Percentiles rank a stretch among this genome's conserved stretches.
Evolutionary conservation across 352 stramenopile genomes (phyloP).

Genomic region (Phytophthora sp.): DNA sequence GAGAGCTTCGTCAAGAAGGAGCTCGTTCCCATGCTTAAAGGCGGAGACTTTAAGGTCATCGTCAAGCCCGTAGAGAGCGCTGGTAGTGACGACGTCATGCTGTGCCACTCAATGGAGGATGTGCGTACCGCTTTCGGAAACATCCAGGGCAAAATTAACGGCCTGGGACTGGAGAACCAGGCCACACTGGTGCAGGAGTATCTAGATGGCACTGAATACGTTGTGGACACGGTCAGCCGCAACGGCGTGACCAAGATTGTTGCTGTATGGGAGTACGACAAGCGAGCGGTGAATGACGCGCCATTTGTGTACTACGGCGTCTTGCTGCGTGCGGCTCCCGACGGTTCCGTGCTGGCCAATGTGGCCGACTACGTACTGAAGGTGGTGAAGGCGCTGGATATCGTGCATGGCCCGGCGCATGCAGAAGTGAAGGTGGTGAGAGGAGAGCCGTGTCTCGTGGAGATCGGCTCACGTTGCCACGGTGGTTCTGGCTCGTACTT

Average conservation of each 20-base stretch:
- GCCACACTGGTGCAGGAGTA: conserved; percentile 95
- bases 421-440: conserved; percentile 89
- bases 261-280: conserved; percentile 98
- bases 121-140: conserved; percentile 91
- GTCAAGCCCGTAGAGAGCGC: conserved; percentile 95
- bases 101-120: conserved; percentile 91
- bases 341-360: conserved; percentile 51
- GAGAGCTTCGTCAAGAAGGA: conserved; percentile 82
- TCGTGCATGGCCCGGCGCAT: conserved; percentile 83
- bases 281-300: conserved; percentile 91
- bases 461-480: conserved; percentile 95
- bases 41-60: conserved; percentile 71
- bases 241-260: conserved; percentile 95
- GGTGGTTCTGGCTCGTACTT: conserved; percentile 94
- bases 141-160: conserved; percentile 92
- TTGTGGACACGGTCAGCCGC: conserved; percentile 95
- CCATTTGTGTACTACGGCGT: conserved; percentile 96
- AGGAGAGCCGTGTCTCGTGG: conserved; percentile 91
- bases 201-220: conserved; percentile 94
- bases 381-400: conserved; percentile 83
- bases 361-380: conserved; percentile 71
- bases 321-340: conserved; percentile 55
- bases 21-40: conserved; percentile 40
- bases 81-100: conserved; percentile 93
- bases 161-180: conserved; percentile 85